These are phyloP conservation scores for Kluyveromyces wickerhamii DNA, from an alignment of 805 yeast species.

Conservation along the genomic window DNA sequence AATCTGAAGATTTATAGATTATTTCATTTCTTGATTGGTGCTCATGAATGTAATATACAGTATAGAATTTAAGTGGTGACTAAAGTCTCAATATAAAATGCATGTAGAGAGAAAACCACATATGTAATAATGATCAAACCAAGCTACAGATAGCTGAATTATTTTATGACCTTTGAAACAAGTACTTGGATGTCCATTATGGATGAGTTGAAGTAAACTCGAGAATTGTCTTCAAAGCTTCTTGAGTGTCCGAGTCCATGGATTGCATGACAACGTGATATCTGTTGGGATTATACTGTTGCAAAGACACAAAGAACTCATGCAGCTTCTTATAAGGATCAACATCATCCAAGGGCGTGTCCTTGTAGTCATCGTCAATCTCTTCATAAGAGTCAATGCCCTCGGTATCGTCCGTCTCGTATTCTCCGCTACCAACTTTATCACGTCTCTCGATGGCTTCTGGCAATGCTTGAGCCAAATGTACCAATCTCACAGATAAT, in stretches of 20 bases:
- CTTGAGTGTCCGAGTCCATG: conserved; percentile 24
- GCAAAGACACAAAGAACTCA: conserved; percentile 42
- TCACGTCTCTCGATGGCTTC: conserved; percentile 61
- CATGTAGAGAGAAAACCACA: too few relatives aligned
- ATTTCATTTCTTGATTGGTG: too few relatives aligned
- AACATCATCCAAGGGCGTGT: conserved; percentile 69
- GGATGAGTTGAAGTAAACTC: too few relatives aligned
- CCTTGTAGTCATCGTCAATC: conserved; percentile 71
- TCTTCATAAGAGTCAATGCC: conserved; percentile 48
- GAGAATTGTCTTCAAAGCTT: conserved; percentile 25
- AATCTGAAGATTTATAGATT: conserved; percentile 5
- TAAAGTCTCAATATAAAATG: too few relatives aligned
- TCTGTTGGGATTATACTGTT: conserved; percentile 37
- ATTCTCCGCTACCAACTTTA: conserved; percentile 43
- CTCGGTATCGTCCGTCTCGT: conserved; percentile 21
- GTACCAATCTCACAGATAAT: conserved; percentile 44
- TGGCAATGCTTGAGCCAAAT: conserved; percentile 56
- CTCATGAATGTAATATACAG: too few relatives aligned
- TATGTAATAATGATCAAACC: too few relatives aligned
- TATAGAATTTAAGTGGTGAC: too few relatives aligned
- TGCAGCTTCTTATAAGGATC: conserved; percentile 63
- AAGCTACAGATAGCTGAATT: too few relatives aligned
- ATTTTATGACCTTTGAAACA: too few relatives aligned
- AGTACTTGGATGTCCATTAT: too few relatives aligned
- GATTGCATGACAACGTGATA: conserved; percentile 33